Base-by-base conservation (phyloP, 352 stramenopile species). In the Globisporangium middletonii region DNA sequence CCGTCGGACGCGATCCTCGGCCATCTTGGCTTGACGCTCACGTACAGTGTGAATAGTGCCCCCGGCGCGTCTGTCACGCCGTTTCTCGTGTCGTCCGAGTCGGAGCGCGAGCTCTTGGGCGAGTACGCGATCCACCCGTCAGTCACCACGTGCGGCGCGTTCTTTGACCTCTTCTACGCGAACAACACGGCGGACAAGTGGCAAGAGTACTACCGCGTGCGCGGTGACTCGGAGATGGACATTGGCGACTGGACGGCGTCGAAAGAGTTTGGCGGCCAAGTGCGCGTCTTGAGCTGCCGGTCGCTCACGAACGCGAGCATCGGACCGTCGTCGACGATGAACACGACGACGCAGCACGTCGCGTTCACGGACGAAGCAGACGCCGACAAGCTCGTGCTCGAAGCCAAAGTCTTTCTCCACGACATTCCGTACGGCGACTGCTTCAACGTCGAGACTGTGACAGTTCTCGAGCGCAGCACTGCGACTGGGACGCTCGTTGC, bases 351-450 rank as follows among this genome's bases (percentile, higher is more conserved):
- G 28, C 78, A 91, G 51, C 79, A 92, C 42, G 64, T 91, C 4
- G 65, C 59, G 30, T 88, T 87, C 57, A 43, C 59, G 1, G 68
- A 84, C 12, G 43, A 61, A 7, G 61, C 60, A 2, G 60, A 73
- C 50, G 63, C 66, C 5, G 74, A 76, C 12, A 75, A 69, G 46
- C 71, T 91, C 33, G 68, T 88, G 13, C 67, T 92, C 35, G 75
- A 89, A 57, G 69, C 70, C 11, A 83, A 79, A 55, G 71, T 82
- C 18, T 68, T 84, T 38, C 64, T 94, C 53, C 84, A 92, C 62
- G 84, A 94, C 38, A 94, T 94, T 59, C 84, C 84, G 13, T 94
- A 94, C 55, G 84, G 84, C 37, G 84, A 94, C 51, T 92, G 81
- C 63, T 94, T 94, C 55, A 80, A 77, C 2, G 82, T 94, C 23